Evolutionary conservation across 2,329 filamentous ascomycete genomes (phyloP).

Genomic region (Bipolaris victoriae): DNA sequence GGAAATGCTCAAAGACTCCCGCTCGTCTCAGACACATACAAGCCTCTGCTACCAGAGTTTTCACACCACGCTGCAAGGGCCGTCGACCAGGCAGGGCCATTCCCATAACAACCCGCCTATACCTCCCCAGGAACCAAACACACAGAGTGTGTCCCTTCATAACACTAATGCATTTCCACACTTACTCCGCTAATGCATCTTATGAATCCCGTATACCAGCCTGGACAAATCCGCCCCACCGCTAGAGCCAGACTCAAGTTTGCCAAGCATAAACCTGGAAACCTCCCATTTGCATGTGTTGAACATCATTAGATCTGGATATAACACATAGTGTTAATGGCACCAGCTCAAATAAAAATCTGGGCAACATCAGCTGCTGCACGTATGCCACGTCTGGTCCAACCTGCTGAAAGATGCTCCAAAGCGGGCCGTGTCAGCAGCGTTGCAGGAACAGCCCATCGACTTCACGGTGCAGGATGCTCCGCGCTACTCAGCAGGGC

Average conservation of each 20-base stretch:
- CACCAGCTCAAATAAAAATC: conserved; percentile 18
- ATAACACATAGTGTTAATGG: conserved; percentile 38
- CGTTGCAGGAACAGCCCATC: conserved; percentile 17
- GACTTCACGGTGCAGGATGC: conserved; percentile 25
- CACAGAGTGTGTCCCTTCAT: conserved; percentile 29
- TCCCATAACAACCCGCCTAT: conserved; percentile 37
- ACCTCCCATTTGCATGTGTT: conserved; percentile 21
- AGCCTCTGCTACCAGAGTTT: conserved; percentile 31
- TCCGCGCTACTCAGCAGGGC: conserved; percentile 30
- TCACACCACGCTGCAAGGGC: conserved; percentile 12
- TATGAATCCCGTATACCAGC: conserved; percentile 34
- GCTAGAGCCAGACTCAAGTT: conserved; percentile 29
- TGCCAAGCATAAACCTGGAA: conserved; percentile 27
- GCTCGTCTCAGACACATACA: conserved; percentile 5
- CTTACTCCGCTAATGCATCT: conserved; percentile 38
- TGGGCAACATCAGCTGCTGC: conserved; percentile 21
- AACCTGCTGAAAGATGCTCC: conserved; percentile 24
- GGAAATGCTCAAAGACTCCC: conserved; percentile 22
- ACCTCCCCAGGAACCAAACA: conserved; percentile 18
- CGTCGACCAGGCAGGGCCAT: conserved; percentile 19
- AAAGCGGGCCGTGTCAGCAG: conserved; percentile 35
- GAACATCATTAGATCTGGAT: conserved; percentile 25
- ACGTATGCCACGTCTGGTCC: conserved; percentile 23
- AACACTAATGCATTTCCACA: conserved; percentile 30
- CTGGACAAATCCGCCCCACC: conserved; percentile 31